phyloP scores from a whole-genome alignment of 2,329 filamentous ascomycete species.

The Alternaria solani region DNA sequence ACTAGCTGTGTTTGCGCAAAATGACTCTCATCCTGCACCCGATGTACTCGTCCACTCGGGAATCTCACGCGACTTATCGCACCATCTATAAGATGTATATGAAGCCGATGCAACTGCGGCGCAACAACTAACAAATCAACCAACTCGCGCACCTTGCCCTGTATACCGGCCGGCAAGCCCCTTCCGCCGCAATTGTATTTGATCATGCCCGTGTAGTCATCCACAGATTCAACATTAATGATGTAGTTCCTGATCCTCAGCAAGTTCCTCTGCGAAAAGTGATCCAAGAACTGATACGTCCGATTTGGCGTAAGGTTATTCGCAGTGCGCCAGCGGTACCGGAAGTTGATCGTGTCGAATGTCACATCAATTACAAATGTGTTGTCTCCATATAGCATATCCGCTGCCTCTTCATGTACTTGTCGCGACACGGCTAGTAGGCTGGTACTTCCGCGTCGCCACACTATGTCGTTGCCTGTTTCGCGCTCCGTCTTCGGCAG shows the following conservation, averaged over 20 bases:
- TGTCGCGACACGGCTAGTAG: constrained; percentile 53
- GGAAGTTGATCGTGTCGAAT: constrained; percentile 55
- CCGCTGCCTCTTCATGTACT: constrained; percentile 56
- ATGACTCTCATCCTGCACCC: constrained; percentile 46
- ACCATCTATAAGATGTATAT: constrained; percentile 45
- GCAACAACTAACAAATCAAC: constrained; percentile 48
- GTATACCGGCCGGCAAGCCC: constrained; percentile 55
- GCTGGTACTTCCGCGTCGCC: constrained; percentile 53
- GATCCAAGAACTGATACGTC: constrained; percentile 52
- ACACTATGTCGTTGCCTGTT: constrained; percentile 50
- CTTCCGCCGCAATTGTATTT: constrained; percentile 60
- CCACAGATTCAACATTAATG: constrained; percentile 58
- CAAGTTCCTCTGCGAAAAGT: constrained; percentile 54
- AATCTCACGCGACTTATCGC: constrained; percentile 39
- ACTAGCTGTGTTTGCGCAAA: constrained; percentile 51
- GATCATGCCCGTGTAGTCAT: constrained; percentile 61
- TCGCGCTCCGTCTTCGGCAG: constrained; percentile 33
- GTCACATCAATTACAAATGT: constrained; percentile 57
- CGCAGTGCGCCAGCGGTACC: constrained; percentile 55
- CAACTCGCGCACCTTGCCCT: constrained; percentile 52
- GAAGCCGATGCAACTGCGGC: constrained; percentile 33
- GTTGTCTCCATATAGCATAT: constrained; percentile 57
- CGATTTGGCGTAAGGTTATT: constrained; percentile 54
- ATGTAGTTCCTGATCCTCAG: constrained; percentile 53
- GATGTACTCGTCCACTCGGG: constrained; percentile 43